These are phyloP conservation scores for Kalmanozyma brasiliensis DNA, from an alignment of 1,284 basidiomycete genomes.

Conservation along the genomic window DNA sequence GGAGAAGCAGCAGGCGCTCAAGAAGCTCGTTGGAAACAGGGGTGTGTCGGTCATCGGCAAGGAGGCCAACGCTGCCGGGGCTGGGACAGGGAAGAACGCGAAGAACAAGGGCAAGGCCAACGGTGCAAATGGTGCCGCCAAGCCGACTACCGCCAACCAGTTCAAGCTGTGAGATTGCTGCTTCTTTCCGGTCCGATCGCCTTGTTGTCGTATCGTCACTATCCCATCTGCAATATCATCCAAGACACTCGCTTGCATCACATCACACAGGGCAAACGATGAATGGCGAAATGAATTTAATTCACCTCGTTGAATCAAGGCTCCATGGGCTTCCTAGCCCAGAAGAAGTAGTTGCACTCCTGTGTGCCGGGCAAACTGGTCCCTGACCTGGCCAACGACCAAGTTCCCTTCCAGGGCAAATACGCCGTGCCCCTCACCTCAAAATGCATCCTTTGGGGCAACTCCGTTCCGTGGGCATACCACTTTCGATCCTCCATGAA, in stretches of 20 bases:
- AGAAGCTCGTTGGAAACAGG: constrained; percentile 63
- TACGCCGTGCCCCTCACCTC: constrained; percentile 62
- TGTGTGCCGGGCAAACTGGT: constrained; percentile 41
- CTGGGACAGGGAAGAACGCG: constrained; percentile 27
- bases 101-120: constrained; percentile 36
- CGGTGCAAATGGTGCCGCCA: constrained; percentile 7
- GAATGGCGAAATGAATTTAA: no score
- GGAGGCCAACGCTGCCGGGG: constrained; percentile 25
- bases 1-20: constrained; percentile 65
- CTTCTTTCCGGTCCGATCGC: not conserved
- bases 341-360: constrained; percentile 67
- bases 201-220: not conserved
- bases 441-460: constrained; percentile 54
- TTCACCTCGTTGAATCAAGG: no score
- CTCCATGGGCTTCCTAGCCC: constrained; percentile 58
- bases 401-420: constrained; percentile 53
- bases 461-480: constrained; percentile 21
- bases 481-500: constrained; percentile 75
- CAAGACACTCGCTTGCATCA: constrained; percentile 1
- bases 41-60: constrained; percentile 56
- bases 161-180: constrained; percentile 34
- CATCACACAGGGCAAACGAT: constrained; percentile 3
- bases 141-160: constrained; percentile 21
- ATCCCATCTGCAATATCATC: no score
- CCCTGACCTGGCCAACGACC: constrained; percentile 39